phyloP scores from a whole-genome alignment of 352 stramenopile genomes.

The Phytophthora ohioensis region DNA sequence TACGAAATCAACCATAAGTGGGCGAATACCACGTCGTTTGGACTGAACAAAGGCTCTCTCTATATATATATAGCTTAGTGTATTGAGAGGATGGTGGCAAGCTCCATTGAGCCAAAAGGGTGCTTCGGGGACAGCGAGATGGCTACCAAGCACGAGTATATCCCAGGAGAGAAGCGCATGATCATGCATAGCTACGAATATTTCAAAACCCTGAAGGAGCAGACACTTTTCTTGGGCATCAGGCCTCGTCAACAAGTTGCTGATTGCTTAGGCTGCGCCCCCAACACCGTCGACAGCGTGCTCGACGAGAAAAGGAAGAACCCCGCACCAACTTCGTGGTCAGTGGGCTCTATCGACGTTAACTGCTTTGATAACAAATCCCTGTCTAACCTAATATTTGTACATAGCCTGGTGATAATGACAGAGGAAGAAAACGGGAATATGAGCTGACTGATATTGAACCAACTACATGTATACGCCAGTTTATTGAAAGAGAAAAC shows the following conservation, averaged over 20 bases:
- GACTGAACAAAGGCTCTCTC: neutral
- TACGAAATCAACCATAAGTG: too few species aligned
- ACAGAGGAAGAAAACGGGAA: neutral
- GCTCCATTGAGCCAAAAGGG: neutral
- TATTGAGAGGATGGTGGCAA: neutral
- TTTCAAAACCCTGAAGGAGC: neutral
- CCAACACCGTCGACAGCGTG: neutral
- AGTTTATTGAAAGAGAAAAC: slow-evolving; percentile 1
- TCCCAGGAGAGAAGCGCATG: neutral
- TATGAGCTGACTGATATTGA: slow-evolving; percentile 4
- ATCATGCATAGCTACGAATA: neutral
- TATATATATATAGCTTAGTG: neutral
- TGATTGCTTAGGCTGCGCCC: neutral
- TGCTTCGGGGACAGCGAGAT: neutral
- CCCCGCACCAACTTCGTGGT: neutral
- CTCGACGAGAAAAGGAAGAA: neutral
- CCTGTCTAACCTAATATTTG: slow-evolving; percentile 1
- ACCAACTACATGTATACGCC: slow-evolving; percentile 7
- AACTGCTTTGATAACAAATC: neutral
- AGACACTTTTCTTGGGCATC: neutral
- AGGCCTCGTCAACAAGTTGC: neutral
- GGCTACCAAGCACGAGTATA: neutral
- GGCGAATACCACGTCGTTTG: neutral
- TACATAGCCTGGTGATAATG: neutral
- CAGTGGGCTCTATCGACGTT: neutral